Evolutionary conservation across 768 basidiomycete genomes (phyloP).

Genomic region (Hydnum rufescens): DNA sequence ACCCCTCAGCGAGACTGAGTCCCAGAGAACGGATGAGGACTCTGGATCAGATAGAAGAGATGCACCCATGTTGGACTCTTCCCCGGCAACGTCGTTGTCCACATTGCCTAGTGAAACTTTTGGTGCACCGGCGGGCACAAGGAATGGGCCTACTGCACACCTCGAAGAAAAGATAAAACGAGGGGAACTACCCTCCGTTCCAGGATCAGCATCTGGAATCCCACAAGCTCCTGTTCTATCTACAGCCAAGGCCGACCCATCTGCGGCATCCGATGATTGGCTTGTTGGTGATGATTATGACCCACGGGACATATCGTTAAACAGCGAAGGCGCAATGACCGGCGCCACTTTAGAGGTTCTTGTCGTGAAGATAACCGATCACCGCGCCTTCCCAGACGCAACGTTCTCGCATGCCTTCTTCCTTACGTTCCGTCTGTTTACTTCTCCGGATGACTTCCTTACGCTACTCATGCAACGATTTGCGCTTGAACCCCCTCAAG

Average conservation of each 20-base stretch:
- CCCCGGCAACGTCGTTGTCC: too few species aligned
- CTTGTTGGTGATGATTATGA: slow-evolving; percentile 35
- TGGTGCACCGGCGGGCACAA: background rate
- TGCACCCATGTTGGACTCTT: too few species aligned
- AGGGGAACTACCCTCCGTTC: slow-evolving; percentile 32
- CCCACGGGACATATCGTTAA: slow-evolving; percentile 72
- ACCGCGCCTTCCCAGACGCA: slow-evolving; percentile 75
- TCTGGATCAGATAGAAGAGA: too few species aligned
- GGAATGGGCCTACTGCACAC: slow-evolving; percentile 5
- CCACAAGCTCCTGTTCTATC: background rate
- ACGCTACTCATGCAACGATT: slow-evolving; percentile 65
- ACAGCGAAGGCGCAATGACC: slow-evolving; percentile 72
- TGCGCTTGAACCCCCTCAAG: slow-evolving; percentile 42
- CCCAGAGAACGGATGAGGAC: too few species aligned
- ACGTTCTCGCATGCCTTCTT: slow-evolving; percentile 82
- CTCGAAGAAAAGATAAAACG: slow-evolving; percentile 36
- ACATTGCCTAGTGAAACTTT: too few species aligned
- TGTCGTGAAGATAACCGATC: slow-evolving; percentile 95
- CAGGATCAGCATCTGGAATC: slow-evolving; percentile 18
- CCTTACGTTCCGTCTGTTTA: slow-evolving; percentile 86
- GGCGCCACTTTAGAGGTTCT: slow-evolving; percentile 77
- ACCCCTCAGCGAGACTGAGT: background rate
- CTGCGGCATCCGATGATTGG: background rate
- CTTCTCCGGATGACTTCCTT: slow-evolving; percentile 55
- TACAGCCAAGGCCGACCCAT: background rate